Base-by-base conservation (phyloP, 345 rosid genomes). In the Punica granatum region DNA sequence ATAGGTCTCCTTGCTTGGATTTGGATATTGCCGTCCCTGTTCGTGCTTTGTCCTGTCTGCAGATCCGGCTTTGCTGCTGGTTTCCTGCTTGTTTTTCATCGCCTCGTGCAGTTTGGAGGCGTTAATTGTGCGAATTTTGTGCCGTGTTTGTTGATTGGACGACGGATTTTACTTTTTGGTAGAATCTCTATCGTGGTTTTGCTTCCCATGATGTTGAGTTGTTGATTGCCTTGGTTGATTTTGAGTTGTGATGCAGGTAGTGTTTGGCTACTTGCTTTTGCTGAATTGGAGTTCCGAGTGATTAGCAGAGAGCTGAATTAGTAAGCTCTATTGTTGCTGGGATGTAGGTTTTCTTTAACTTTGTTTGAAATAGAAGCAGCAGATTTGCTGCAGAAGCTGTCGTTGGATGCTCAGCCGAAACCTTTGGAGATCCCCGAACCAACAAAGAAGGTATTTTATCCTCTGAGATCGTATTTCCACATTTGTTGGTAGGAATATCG, bases 381-480 rank as follows among this genome's bases (percentile, higher is more conserved):
- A 54, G 81, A 78, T 63, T 73, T 81, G 76, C 71, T 81, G 36
- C 84, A 81, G 75, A 75, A 75, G 39, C 65, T 81, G 32, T 14
- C 76, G 3, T 15, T 81, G 59, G 84, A 77, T 34, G 59, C 79
- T 41, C 75, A 73, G 66, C 34, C 74, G 4, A 77, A 81, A 66
- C 33, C 71, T 46, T 13, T 78, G 58, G 84, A 81, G 53, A 73
- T 78, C 36, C 74, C 84, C 7, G 77, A 77, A 39, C 77, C 79
- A 3, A 65, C 54, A 34, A 78, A 75, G 65, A 78, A 70, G 81
- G 84, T 81, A 60, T 33, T 65, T 41, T n/a, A 5, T 11, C 46
- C 37, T 48, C 15, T 9, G 23, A 15, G 7, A 64, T 26, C 16
- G 23, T 30, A 46, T 31, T 33, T 30, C 61, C 51, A 3, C 13